These are phyloP conservation scores for Candida bentonensis DNA, from an alignment of 805 yeast species.

Conservation along the genomic window DNA sequence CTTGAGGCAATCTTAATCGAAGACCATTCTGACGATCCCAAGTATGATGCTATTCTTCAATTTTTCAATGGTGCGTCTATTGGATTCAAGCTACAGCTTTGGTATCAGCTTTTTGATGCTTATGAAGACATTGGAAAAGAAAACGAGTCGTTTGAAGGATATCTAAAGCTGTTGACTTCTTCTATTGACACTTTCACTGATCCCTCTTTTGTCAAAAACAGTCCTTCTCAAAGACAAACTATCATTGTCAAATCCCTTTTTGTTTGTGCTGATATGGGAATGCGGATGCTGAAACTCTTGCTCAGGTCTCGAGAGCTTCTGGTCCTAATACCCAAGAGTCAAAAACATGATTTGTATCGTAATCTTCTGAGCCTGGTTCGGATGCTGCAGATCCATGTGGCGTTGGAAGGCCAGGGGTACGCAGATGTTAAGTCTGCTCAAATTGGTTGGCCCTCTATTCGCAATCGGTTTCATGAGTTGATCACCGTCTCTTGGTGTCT, in stretches of 20 bases:
- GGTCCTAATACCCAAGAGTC: not conserved
- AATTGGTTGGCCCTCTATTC: not conserved
- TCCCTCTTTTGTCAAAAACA: slow-evolving; percentile 12
- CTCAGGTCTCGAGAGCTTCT: slow-evolving; percentile 10
- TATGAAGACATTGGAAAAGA: slow-evolving; percentile 30
- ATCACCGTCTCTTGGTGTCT: slow-evolving; percentile 22
- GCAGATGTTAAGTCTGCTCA: slow-evolving; percentile 9
- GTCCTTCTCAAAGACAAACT: slow-evolving; percentile 25
- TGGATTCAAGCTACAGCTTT: slow-evolving; percentile 53
- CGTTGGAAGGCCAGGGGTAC: slow-evolving; percentile 24
- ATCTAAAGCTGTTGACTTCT: slow-evolving; percentile 28
- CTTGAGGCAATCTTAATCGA: not conserved
- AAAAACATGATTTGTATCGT: not conserved
- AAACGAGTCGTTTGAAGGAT: slow-evolving; percentile 35
- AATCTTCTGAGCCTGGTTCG: slow-evolving; percentile 18
- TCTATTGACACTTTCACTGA: slow-evolving; percentile 27
- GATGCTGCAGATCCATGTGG: slow-evolving; percentile 20
- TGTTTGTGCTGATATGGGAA: slow-evolving; percentile 38
- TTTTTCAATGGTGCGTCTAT: slow-evolving; percentile 54
- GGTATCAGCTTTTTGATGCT: slow-evolving; percentile 56
- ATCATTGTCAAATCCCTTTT: slow-evolving; percentile 37
- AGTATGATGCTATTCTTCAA: slow-evolving; percentile 37
- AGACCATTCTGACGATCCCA: slow-evolving; percentile 10
- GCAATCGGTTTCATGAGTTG: slow-evolving; percentile 17
- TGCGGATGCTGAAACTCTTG: slow-evolving; percentile 14